phyloP scores from a whole-genome alignment of 1,284 basidiomycete species.

The Apiotrichum akiyoshidainum region DNA sequence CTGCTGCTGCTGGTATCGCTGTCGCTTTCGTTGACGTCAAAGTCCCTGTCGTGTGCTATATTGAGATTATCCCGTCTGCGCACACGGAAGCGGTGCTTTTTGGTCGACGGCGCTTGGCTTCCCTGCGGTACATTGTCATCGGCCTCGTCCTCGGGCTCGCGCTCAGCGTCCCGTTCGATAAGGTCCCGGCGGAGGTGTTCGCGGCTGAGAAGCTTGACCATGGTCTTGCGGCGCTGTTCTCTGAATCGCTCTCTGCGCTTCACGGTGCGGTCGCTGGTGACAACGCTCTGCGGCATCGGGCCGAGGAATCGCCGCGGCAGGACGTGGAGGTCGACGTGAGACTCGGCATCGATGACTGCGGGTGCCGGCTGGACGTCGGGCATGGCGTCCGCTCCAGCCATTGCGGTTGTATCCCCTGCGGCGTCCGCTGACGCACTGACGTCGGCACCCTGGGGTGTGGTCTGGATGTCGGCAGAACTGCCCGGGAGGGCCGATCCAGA shows the following conservation, averaged over 20 bases:
- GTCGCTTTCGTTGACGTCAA: conserved; percentile 15
- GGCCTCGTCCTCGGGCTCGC: conserved; percentile 8
- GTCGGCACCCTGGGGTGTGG: too few relatives aligned
- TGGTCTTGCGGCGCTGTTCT: conserved; percentile 16
- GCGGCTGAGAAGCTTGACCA: conserved; percentile 2
- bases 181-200: neutral
- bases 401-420: too few relatives aligned
- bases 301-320: conserved; percentile 43
- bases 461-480: too few relatives aligned
- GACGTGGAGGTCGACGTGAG: conserved; percentile 29
- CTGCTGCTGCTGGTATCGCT: conserved; percentile 1
- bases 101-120: neutral
- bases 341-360: conserved; percentile 23
- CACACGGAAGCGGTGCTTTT: conserved; percentile 20
- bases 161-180: neutral
- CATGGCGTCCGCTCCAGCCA: neutral
- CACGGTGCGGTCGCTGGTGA: conserved; percentile 24
- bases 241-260: conserved; percentile 24
- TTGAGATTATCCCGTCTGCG: conserved; percentile 14
- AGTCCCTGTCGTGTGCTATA: conserved; percentile 8
- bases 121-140: neutral
- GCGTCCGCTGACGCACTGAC: too few relatives aligned
- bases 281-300: conserved; percentile 35
- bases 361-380: conserved; percentile 28
- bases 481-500: too few relatives aligned